Evolutionary conservation across 768 basidiomycete species (phyloP).

Genomic region (Leccinum boreale): DNA sequence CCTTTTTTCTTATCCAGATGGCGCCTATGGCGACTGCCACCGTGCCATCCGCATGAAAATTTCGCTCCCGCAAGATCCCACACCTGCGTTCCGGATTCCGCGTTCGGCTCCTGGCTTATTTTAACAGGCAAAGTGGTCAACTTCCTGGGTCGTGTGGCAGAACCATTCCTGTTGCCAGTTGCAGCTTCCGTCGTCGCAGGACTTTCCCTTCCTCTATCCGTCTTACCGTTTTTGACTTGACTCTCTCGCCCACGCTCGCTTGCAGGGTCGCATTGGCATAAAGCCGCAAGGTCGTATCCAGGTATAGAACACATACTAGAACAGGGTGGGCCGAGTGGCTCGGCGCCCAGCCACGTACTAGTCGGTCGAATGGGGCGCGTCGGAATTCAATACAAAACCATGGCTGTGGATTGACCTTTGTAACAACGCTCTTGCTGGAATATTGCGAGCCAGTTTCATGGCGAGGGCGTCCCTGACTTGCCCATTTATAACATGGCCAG

Average conservation of each 20-base stretch:
- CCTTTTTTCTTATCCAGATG: background rate
- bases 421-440: background rate
- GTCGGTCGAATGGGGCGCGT: constrained; percentile 1
- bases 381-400: background rate
- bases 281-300: constrained; percentile 16
- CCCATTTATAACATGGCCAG: background rate
- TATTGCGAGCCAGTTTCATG: background rate
- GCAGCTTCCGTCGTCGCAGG: constrained; percentile 16
- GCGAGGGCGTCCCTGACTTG: constrained; percentile 5
- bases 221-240: constrained; percentile 11
- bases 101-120: constrained; percentile 3
- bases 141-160: constrained; percentile 17
- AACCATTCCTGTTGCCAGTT: background rate
- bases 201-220: constrained; percentile 3
- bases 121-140: constrained; percentile 1
- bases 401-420: background rate
- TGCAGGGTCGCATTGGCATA: constrained; percentile 3
- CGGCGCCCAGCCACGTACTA: constrained; percentile 1
- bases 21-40: background rate
- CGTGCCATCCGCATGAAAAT: background rate
- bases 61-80: constrained; percentile 2
- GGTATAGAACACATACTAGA: constrained; percentile 4
- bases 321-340: constrained; percentile 3
- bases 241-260: constrained; percentile 2
- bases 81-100: background rate